Percentiles rank a stretch among this genome's conserved stretches.
phyloP scores from a whole-genome alignment of 2,329 filamentous ascomycete genomes.

The Fusarium sp. region DNA sequence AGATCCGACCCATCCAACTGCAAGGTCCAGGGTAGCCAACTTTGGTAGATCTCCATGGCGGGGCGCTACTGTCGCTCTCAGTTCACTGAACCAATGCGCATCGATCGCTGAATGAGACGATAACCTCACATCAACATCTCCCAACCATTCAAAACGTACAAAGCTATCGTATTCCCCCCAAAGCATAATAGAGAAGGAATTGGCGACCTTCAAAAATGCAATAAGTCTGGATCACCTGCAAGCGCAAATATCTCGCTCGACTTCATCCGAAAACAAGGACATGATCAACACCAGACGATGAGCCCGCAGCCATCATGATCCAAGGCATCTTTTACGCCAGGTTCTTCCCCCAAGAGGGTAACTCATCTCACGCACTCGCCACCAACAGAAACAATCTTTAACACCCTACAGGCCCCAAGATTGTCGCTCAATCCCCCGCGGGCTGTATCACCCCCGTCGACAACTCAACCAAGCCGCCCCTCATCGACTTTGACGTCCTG shows the following conservation, averaged over 20 bases:
- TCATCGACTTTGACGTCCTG: conserved; percentile 88
- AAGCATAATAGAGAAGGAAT: neutral
- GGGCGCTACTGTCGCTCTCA: neutral
- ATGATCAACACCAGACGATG: conserved; percentile 26
- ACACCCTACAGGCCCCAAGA: conserved; percentile 64
- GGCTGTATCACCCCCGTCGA: conserved; percentile 68
- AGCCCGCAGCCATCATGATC: conserved; percentile 63
- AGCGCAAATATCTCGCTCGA: neutral
- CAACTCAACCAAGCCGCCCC: conserved; percentile 60
- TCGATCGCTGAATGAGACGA: neutral
- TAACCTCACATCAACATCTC: conserved; percentile 3
- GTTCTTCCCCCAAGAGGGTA: conserved; percentile 75
- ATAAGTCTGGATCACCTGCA: neutral
- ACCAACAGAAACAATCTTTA: neutral
- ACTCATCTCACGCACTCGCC: neutral
- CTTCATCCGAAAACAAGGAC: neutral
- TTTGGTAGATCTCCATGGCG: neutral
- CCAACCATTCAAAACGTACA: neutral
- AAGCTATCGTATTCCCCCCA: neutral
- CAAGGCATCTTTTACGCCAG: conserved; percentile 78
- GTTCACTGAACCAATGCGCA: neutral
- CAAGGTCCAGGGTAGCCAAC: conserved; percentile 21
- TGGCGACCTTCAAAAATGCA: neutral
- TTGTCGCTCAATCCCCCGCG: conserved; percentile 71
- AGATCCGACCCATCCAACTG: neutral